Conservation (phyloP, 495 filamentous ascomycete species). For the Annulohypoxylon nitens region DNA sequence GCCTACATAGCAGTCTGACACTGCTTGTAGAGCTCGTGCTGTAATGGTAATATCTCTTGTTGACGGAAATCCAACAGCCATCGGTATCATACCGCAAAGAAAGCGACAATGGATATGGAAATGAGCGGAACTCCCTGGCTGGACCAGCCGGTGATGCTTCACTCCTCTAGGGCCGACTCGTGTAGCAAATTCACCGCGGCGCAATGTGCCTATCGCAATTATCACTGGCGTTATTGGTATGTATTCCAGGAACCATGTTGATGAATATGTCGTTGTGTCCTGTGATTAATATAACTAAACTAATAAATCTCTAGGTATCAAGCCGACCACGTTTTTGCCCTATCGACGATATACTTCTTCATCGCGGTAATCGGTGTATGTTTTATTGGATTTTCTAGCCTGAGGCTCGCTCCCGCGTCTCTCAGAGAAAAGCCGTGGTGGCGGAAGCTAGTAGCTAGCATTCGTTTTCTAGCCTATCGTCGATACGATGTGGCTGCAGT, state of each 20-base stretch:
- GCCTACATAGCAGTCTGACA: slow-evolving; percentile 2
- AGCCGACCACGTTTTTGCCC: slow-evolving; percentile 66
- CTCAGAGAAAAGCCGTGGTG: slow-evolving; percentile 28
- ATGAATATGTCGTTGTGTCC: background rate
- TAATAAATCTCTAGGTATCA: slow-evolving; percentile 58
- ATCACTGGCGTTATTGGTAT: slow-evolving; percentile 65
- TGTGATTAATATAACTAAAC: slow-evolving; percentile 1
- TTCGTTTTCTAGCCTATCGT: slow-evolving; percentile 56
- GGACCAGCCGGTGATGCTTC: slow-evolving; percentile 63
- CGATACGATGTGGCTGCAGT: slow-evolving; percentile 51
- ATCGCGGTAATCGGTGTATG: slow-evolving; percentile 62
- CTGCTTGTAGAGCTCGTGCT: background rate
- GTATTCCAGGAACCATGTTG: slow-evolving; percentile 38
- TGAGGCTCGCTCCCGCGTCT: slow-evolving; percentile 38
- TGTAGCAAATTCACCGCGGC: slow-evolving; percentile 60
- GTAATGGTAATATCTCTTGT: slow-evolving; percentile 12
- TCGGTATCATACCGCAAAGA: slow-evolving; percentile 13
- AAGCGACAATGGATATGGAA: slow-evolving; percentile 30
- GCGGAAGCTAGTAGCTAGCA: slow-evolving; percentile 28
- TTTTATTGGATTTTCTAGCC: slow-evolving; percentile 52
- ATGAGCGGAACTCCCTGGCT: slow-evolving; percentile 57
- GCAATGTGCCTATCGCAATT: slow-evolving; percentile 61
- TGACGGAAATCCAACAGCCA: background rate
- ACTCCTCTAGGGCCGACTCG: slow-evolving; percentile 58
- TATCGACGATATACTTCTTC: slow-evolving; percentile 65